Evolutionary conservation across 2,329 filamentous ascomycete genomes (phyloP).

Genomic region (Didymella lethalis): DNA sequence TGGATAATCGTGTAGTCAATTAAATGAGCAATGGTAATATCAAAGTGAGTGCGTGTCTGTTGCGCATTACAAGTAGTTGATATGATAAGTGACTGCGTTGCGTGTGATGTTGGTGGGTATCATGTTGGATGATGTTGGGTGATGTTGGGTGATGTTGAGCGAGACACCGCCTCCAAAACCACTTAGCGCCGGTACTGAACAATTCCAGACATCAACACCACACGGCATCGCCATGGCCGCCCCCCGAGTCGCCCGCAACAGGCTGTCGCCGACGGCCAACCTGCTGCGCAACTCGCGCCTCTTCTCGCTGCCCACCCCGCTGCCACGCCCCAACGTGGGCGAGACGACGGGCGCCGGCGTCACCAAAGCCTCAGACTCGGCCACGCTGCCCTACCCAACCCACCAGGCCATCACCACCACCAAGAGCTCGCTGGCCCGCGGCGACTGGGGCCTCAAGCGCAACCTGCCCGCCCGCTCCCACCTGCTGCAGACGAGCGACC

Average conservation of each 20-base stretch:
- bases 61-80: too few species aligned
- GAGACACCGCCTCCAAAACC: too few species aligned
- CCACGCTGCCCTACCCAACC: conserved; percentile 81
- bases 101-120: too few species aligned
- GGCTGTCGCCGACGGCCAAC: conserved; percentile 66
- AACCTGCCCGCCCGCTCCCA: conserved; percentile 75
- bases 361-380: conserved; percentile 67
- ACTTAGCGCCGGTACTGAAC: too few species aligned
- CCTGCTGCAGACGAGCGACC: conserved; percentile 73
- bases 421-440: conserved; percentile 72
- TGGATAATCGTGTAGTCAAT: too few species aligned
- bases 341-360: conserved; percentile 57
- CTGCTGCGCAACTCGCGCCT: conserved; percentile 87
- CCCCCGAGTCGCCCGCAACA: conserved; percentile 44
- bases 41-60: too few species aligned
- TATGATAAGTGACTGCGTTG: too few species aligned
- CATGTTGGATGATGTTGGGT: too few species aligned
- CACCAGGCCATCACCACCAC: conserved; percentile 84
- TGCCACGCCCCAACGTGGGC: conserved; percentile 66
- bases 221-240: conserved; percentile 45
- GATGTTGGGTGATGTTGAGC: too few species aligned
- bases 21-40: too few species aligned
- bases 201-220: conserved; percentile 14
- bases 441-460: conserved; percentile 94
- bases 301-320: conserved; percentile 82